These are phyloP conservation scores for Rhodotorula sp. DNA, from an alignment of 1,284 basidiomycete genomes.

Conservation along the genomic window DNA sequence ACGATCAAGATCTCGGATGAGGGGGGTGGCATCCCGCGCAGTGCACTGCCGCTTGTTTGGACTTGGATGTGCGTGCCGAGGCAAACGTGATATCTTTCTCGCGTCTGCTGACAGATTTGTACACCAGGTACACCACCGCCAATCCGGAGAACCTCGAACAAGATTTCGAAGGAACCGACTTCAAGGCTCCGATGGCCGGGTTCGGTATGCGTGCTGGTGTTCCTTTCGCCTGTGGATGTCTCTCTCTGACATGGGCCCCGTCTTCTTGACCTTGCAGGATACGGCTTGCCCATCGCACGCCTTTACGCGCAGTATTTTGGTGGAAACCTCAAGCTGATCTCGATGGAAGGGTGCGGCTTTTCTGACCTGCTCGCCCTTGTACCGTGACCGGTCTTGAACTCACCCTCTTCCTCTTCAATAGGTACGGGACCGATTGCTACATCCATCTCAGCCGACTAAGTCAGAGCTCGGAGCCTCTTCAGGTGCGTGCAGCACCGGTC, in stretches of 20 bases:
- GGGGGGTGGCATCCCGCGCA: constrained; percentile 91
- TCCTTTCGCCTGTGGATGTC: not conserved
- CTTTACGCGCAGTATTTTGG: constrained; percentile 95
- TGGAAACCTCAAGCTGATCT: constrained; percentile 90
- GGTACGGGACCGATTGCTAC: constrained; percentile 41
- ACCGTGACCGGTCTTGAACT: not conserved
- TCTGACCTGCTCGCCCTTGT: not conserved
- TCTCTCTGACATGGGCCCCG: not conserved
- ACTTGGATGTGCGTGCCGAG: constrained; percentile 65
- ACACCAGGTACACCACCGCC: constrained; percentile 88
- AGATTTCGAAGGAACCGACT: constrained; percentile 85
- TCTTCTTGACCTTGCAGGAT: constrained; percentile 49
- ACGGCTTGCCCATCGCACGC: constrained; percentile 69
- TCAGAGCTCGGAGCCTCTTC: constrained; percentile 36
- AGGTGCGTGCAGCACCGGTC: constrained; percentile 10
- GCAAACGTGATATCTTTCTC: not conserved
- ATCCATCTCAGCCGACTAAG: constrained; percentile 36
- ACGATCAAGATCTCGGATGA: constrained; percentile 98
- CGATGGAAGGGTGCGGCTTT: constrained; percentile 91
- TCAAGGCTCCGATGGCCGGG: constrained; percentile 97
- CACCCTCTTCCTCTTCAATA: not conserved
- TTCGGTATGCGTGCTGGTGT: constrained; percentile 58
- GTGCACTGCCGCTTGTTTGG: constrained; percentile 94
- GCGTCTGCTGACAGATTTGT: not conserved
- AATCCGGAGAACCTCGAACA: constrained; percentile 80